Base-by-base conservation (phyloP, 192 early-diverging fungal species). In the Spizellomyces sp. region DNA sequence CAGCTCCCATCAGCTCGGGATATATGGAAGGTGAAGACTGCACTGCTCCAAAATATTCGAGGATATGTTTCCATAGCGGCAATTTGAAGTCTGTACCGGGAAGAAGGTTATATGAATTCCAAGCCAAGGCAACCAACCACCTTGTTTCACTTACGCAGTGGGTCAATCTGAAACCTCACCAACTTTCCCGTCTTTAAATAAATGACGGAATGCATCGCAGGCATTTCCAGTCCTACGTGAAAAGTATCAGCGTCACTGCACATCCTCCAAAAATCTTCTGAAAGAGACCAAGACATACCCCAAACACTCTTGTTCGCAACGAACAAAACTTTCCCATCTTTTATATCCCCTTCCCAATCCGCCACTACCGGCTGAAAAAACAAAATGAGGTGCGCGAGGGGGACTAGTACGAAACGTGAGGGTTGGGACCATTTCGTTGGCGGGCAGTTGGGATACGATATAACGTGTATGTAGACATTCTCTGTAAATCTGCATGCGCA, bases 1-100 rank as follows among this genome's bases (percentile, higher is more conserved):
- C n/a, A 62, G 60, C 17, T 5, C 19, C 14, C 58, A 70, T 63
- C 17, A 70, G 58, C 17, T 27, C 9, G 36, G 17, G 9, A 12
- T 45, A 17, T 12, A 57, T 45, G 21, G 9, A n/a, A 4, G 68
- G 59, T 17, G 14, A 19, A 10, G 7, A 19, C 45, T 65, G 43
- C 36, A 79, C 60, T 14, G 78, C 78, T 10, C 78, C 78, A 45
- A 79, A 66, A 58, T 77, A 79, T 60, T 79, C 64, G 9, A 79
- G 14, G 44, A 79, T 14, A 46, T 79, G 78, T 52, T 79, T 79
- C 78, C 78, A 79, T 41, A 69, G 19, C 4, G 73, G 73, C 14
- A 75, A 52, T 48, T 62, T 66, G 45, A 75, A 75, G 61, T 75
- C 71, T 73, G 45, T 10, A 36, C 27, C 27, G 27, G 27, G 12